Conservation (phyloP, 495 filamentous ascomycete species). For the Niebla homalea region DNA sequence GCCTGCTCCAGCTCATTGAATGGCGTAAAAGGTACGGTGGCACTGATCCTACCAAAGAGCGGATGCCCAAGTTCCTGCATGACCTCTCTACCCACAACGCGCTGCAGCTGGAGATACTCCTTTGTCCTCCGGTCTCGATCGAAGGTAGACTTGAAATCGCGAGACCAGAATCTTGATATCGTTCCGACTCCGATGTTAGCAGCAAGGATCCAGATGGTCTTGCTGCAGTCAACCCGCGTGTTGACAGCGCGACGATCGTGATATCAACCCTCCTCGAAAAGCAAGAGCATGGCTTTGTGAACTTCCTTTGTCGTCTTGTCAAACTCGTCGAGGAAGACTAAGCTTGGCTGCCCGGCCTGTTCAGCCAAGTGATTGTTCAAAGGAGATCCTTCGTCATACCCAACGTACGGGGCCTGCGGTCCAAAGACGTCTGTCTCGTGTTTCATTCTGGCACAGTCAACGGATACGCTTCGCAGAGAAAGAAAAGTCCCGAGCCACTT, state of each 20-base stretch:
- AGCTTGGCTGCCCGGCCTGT: conserved; percentile 25
- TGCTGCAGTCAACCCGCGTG: conserved; percentile 32
- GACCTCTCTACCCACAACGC: not conserved
- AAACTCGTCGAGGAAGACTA: conserved; percentile 47
- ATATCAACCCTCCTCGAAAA: conserved; percentile 34
- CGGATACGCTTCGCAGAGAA: conserved; percentile 24
- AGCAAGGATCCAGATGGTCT: conserved; percentile 43
- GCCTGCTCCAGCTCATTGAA: conserved; percentile 11
- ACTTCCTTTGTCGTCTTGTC: conserved; percentile 38
- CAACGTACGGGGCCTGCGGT: conserved; percentile 22
- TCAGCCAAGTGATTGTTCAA: conserved; percentile 41
- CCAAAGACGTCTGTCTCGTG: conserved; percentile 36
- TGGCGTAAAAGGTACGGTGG: conserved; percentile 11
- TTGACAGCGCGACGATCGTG: conserved; percentile 30
- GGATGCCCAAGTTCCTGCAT: conserved; percentile 3
- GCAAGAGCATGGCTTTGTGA: conserved; percentile 28
- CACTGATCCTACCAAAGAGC: conserved; percentile 5
- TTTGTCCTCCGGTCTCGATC: not conserved
- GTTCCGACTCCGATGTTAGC: conserved; percentile 24
- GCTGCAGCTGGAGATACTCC: not conserved
- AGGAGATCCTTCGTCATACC: conserved; percentile 25
- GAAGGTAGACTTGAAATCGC: not conserved
- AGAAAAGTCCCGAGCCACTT: conserved; percentile 25
- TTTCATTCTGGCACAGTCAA: conserved; percentile 32
- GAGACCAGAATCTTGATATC: conserved; percentile 8